A percentile compares a stretch with the other conserved stretches of the same genome.
These are phyloP conservation scores for Achaetomium macrosporum DNA, from an alignment of 2,329 filamentous ascomycete species.

Conservation along the genomic window DNA sequence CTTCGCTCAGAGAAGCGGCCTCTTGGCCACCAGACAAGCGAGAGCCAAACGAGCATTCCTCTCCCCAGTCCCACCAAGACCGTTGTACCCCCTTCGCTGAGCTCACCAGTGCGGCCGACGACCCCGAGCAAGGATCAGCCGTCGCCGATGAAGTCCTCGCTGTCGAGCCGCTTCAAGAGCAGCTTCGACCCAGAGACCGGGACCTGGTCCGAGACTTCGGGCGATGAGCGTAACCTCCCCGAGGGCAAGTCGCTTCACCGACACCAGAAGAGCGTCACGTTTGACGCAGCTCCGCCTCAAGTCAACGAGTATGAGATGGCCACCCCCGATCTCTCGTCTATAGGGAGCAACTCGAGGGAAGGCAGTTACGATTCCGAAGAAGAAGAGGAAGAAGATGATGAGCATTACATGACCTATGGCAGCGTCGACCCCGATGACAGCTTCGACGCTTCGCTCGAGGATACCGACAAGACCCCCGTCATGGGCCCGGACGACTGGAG, in stretches of 20 bases:
- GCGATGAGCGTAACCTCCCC: constrained; percentile 53
- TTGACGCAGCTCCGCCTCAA: constrained; percentile 86
- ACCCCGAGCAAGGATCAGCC: constrained; percentile 63
- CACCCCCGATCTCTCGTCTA: constrained; percentile 89
- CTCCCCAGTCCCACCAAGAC: constrained; percentile 49
- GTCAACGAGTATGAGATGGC: constrained; percentile 98
- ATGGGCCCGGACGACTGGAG: constrained; percentile 97
- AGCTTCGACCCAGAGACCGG: constrained; percentile 64
- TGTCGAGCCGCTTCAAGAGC: constrained; percentile 60
- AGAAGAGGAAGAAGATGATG: constrained; percentile 63
- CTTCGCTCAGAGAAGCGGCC: constrained; percentile 45
- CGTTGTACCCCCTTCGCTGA: constrained; percentile 31
- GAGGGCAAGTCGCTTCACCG: constrained; percentile 66
- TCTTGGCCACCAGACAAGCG: constrained; percentile 43
- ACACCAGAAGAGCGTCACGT: constrained; percentile 94
- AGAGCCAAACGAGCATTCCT: constrained; percentile 58
- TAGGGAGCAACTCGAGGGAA: constrained; percentile 83
- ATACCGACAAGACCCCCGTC: constrained; percentile 94
- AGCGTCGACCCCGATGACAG: constrained; percentile 70
- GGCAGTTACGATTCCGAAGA: constrained; percentile 87
- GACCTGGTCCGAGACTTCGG: constrained; percentile 61
- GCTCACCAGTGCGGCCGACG: constrained; percentile 30
- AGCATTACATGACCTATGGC: constrained; percentile 47
- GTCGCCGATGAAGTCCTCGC: constrained; percentile 85
- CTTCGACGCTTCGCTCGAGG: constrained; percentile 91